phyloP scores from a whole-genome alignment of 371 early-diverging fungal species.

The Modicella reniformis region DNA sequence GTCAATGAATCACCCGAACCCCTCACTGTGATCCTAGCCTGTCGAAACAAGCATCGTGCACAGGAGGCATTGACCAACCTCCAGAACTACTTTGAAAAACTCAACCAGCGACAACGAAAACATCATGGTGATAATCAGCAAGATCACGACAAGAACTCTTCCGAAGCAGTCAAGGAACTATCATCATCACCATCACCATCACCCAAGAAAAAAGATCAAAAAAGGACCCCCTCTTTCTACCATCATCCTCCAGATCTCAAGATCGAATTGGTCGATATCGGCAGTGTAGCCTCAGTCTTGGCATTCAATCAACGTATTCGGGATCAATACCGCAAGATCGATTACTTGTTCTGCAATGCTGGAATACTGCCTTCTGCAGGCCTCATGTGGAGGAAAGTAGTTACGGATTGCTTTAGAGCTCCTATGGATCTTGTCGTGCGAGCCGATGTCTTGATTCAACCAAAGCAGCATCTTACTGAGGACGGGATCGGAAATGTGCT shows the following conservation, averaged over 20 bases:
- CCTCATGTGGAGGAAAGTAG: constrained; percentile 60
- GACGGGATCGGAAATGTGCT: constrained; percentile 82
- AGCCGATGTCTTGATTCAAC: constrained; percentile 75
- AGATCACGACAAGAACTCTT: neutral
- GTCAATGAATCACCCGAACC: constrained; percentile 51
- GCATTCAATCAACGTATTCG: constrained; percentile 32
- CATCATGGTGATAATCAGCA: neutral
- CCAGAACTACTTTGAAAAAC: constrained; percentile 49
- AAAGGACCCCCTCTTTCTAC: neutral
- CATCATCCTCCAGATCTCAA: constrained; percentile 29
- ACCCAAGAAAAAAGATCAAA: neutral
- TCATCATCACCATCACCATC: too few relatives aligned
- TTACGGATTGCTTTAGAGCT: constrained; percentile 61
- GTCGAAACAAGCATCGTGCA: constrained; percentile 74
- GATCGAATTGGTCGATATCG: constrained; percentile 68
- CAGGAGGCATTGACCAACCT: constrained; percentile 64
- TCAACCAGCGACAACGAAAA: constrained; percentile 8
- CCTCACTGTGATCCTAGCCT: constrained; percentile 76
- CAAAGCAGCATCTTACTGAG: constrained; percentile 61
- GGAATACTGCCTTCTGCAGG: constrained; percentile 75
- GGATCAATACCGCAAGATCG: constrained; percentile 60
- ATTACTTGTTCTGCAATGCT: constrained; percentile 84
- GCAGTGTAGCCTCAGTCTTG: constrained; percentile 60
- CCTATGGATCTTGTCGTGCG: constrained; percentile 73
- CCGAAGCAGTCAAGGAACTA: too few relatives aligned